Conservation (phyloP, 2,329 filamentous ascomycete genomes). For the Monosporascus cannonballus region DNA sequence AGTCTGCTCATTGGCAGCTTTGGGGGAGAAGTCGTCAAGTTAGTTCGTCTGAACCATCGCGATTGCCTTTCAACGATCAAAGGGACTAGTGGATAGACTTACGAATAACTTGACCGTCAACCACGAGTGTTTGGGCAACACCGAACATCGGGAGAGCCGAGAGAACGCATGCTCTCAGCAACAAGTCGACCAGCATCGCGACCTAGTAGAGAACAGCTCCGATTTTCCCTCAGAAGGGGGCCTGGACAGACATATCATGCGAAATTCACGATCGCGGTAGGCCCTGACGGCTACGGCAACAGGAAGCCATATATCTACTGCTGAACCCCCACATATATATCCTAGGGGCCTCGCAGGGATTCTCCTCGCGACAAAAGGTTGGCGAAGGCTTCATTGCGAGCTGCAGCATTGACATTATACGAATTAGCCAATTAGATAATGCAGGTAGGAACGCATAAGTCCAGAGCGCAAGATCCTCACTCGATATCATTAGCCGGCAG, state of each 20-base stretch:
- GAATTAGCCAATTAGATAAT: constrained; percentile 5
- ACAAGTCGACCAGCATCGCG: constrained; percentile 13
- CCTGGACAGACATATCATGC: not conserved
- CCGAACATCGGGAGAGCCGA: constrained; percentile 9
- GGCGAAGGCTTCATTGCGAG: constrained; percentile 7
- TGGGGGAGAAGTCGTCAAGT: constrained; percentile 6
- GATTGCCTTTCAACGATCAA: not conserved
- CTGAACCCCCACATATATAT: not conserved
- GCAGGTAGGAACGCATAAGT: constrained; percentile 3
- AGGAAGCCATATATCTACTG: not conserved
- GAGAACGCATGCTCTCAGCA: constrained; percentile 10
- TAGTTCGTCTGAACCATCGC: constrained; percentile 6
- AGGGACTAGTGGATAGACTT: constrained; percentile 13
- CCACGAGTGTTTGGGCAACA: constrained; percentile 19
- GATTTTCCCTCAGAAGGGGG: not conserved
- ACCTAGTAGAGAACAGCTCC: not conserved
- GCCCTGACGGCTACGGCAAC: not conserved
- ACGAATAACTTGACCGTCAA: constrained; percentile 19
- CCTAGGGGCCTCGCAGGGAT: not conserved
- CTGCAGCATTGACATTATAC: constrained; percentile 10
- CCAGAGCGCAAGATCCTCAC: constrained; percentile 11
- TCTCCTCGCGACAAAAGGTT: not conserved
- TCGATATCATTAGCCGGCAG: constrained; percentile 20
- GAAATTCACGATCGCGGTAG: no score
- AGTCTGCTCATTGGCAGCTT: constrained; percentile 19